Conservation (phyloP, 2,329 filamentous ascomycete genomes). For the Pseudogymnoascus sp. region DNA sequence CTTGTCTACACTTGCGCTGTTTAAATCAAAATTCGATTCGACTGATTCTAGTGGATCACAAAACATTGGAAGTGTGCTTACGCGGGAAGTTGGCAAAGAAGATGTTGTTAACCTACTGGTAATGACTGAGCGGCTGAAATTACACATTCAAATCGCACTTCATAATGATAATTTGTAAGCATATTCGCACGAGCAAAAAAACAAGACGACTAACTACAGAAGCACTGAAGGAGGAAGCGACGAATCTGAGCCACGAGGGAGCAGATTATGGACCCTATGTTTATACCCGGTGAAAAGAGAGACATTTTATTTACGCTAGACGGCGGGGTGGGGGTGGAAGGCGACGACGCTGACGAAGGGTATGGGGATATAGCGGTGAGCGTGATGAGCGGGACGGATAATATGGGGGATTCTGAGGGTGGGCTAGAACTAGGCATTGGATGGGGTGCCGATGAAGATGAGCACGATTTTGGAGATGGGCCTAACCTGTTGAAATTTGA, state of each 20-base stretch:
- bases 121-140: not conserved
- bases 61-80: not conserved
- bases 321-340: not conserved
- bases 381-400: not conserved
- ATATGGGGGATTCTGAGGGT: conserved; percentile 11
- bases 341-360: conserved; percentile 13
- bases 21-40: not conserved
- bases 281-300: not conserved
- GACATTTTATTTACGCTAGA: not conserved
- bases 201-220: not conserved
- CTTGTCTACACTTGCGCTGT: not conserved
- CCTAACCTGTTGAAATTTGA: conserved; percentile 33
- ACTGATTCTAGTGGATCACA: not conserved
- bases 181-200: not conserved
- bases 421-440: conserved; percentile 14
- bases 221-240: not conserved
- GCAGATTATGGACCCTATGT: not conserved
- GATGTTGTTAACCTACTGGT: not conserved
- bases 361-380: conserved; percentile 24
- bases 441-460: conserved; percentile 15
- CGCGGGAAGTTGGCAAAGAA: not conserved
- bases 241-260: not conserved
- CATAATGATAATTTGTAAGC: not conserved
- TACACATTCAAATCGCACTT: not conserved
- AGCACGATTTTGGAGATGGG: conserved; percentile 15